phyloP scores from a whole-genome alignment of 2,329 filamentous ascomycete species.

The Coniella lustricola region DNA sequence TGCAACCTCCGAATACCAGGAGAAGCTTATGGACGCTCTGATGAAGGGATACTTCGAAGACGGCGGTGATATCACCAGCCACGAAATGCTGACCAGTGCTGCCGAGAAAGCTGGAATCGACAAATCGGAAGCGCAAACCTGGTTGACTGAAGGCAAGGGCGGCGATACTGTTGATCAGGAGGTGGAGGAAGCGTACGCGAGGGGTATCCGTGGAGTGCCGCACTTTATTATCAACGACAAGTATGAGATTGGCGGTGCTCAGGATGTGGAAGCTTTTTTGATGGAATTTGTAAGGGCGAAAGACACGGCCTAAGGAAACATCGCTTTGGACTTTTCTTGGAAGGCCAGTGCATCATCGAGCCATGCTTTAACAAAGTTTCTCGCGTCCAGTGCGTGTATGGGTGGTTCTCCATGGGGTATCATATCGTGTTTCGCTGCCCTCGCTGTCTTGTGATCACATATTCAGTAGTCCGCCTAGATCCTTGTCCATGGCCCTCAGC shows the following conservation, averaged over 20 bases:
- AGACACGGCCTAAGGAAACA: constrained; percentile 20
- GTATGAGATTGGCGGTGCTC: constrained; percentile 63
- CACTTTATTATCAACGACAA: constrained; percentile 65
- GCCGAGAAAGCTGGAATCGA: constrained; percentile 49
- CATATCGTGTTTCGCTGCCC: constrained; percentile 7
- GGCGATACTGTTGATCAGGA: constrained; percentile 51
- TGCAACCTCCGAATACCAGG: constrained; percentile 36
- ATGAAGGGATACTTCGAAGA: constrained; percentile 62
- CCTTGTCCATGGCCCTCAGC: constrained; percentile 47
- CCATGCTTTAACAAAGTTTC: not conserved
- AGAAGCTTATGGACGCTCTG: constrained; percentile 52
- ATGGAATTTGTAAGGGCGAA: constrained; percentile 53
- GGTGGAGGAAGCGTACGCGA: constrained; percentile 42
- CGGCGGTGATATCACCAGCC: constrained; percentile 55
- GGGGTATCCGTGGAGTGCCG: constrained; percentile 60
- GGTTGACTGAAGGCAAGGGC: constrained; percentile 48
- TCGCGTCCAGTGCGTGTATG: too few species aligned
- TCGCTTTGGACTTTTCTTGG: not conserved
- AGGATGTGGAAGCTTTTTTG: constrained; percentile 62
- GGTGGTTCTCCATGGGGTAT: constrained; percentile 6
- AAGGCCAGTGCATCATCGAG: not conserved
- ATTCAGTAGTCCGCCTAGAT: constrained; percentile 45
- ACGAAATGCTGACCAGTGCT: constrained; percentile 43
- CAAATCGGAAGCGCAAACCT: constrained; percentile 41
- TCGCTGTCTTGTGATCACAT: constrained; percentile 32